A percentile compares a stretch with the other conserved stretches of the same genome.
phyloP scores from a whole-genome alignment of 2,329 filamentous ascomycete species.

The Bisporella sp. region DNA sequence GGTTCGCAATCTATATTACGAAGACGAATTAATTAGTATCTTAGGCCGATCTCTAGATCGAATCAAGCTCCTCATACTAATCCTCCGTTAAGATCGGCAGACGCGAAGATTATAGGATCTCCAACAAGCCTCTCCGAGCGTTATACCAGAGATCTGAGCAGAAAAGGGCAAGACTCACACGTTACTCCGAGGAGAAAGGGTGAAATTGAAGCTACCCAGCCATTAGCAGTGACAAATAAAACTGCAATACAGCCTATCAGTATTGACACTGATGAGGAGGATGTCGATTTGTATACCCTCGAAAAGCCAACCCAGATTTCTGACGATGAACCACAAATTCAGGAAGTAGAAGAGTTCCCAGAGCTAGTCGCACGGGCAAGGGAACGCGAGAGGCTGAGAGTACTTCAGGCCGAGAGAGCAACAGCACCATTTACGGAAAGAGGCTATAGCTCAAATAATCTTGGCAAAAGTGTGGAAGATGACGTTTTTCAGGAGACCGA shows the following conservation, averaged over 20 bases:
- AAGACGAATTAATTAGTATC: no score
- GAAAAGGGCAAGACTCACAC: constrained; percentile 6
- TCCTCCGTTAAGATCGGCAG: no score
- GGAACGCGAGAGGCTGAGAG: constrained; percentile 15
- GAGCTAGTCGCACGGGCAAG: constrained; percentile 23
- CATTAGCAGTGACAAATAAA: background rate
- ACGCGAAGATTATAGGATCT: background rate
- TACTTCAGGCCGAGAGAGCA: no score
- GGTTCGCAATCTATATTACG: no score
- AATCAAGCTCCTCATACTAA: no score
- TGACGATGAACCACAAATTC: constrained; percentile 10
- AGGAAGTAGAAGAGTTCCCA: constrained; percentile 25
- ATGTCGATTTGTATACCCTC: constrained; percentile 1
- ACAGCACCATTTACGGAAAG: no score
- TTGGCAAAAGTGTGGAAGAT: background rate
- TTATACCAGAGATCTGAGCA: constrained; percentile 5
- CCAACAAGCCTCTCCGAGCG: background rate
- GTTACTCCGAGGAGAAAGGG: constrained; percentile 4
- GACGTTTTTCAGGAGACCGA: constrained; percentile 12
- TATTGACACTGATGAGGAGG: constrained; percentile 12
- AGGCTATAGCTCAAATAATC: no score
- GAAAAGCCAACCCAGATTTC: background rate
- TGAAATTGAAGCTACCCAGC: constrained; percentile 4
- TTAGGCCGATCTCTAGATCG: no score
- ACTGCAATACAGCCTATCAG: constrained; percentile 1